These are phyloP conservation scores for Singerocomus rubriflavus DNA, from an alignment of 1,284 basidiomycete genomes.

Conservation along the genomic window DNA sequence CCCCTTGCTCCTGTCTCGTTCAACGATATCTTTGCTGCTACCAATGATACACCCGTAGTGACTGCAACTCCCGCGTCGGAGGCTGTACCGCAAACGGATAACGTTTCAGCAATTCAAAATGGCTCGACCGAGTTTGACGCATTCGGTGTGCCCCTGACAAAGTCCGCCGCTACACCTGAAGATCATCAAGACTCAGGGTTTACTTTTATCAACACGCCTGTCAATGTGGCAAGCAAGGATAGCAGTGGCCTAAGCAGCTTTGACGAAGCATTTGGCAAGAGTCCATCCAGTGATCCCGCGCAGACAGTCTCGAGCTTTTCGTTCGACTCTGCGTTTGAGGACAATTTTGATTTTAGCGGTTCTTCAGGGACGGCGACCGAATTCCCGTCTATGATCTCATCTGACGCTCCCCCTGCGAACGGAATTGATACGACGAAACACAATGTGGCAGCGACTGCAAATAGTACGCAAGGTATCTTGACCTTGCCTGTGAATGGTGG, in stretches of 20 bases:
- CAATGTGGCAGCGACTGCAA: conserved; percentile 15
- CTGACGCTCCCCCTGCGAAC: conserved; percentile 14
- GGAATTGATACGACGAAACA: conserved; percentile 17
- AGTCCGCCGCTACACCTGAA: conserved; percentile 15
- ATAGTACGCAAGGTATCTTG: conserved; percentile 20
- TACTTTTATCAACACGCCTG: conserved; percentile 19
- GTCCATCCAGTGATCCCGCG: conserved; percentile 39
- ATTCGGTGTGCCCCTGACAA: conserved; percentile 32
- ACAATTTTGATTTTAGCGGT: conserved; percentile 80
- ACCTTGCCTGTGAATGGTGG: conserved; percentile 13
- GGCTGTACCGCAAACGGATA: conserved; percentile 23
- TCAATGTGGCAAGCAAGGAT: conserved; percentile 15
- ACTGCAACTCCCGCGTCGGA: conserved; percentile 2
- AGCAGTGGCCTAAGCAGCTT: conserved; percentile 62
- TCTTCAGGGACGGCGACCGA: conserved; percentile 38
- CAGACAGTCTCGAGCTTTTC: conserved; percentile 47
- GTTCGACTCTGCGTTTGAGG: conserved; percentile 78
- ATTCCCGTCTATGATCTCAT: conserved; percentile 24
- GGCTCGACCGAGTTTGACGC: conserved; percentile 22
- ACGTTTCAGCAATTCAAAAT: conserved; percentile 21
- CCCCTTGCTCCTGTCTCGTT: conserved; percentile 25
- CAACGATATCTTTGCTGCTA: conserved; percentile 33
- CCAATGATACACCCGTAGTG: conserved; percentile 5
- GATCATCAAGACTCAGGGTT: conserved; percentile 24
- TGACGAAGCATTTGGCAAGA: conserved; percentile 66